Evolutionary conservation across 768 basidiomycete species (phyloP).

Genomic region (Glaciozyma martinii): DNA sequence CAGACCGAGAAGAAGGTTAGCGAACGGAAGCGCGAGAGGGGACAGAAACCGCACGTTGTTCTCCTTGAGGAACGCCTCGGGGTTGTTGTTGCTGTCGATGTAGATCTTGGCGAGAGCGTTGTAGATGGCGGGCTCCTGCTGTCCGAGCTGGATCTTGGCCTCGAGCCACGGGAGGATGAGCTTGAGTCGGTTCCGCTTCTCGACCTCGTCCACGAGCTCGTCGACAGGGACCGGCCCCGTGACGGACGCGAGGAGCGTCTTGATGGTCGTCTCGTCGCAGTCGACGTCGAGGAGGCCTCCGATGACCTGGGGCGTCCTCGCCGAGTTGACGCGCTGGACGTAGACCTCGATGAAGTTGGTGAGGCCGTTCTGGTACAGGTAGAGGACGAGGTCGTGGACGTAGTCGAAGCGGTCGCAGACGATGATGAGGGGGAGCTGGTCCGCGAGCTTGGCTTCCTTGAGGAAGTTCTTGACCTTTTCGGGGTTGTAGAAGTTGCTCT

Average conservation of each 20-base stretch:
- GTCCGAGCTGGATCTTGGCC: conserved; percentile 81
- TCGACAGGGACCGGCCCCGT: conserved; percentile 97
- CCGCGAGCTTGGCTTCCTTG: conserved; percentile 91
- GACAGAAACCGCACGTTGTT: conserved; percentile 64
- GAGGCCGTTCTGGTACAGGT: conserved; percentile 94
- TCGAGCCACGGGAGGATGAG: conserved; percentile 96
- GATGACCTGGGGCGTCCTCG: conserved; percentile 90
- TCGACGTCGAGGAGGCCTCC: conserved; percentile 96
- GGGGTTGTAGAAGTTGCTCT: conserved; percentile 94
- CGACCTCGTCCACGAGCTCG: conserved; percentile 93
- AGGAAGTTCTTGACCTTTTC: conserved; percentile 99
- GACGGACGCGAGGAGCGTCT: conserved; percentile 83
- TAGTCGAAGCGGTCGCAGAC: conserved; percentile 99
- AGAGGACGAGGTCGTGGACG: conserved; percentile 95
- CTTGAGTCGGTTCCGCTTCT: conserved; percentile 90
- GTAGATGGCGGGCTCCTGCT: conserved; percentile 85
- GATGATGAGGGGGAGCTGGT: conserved; percentile 97
- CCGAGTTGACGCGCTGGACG: conserved; percentile 94
- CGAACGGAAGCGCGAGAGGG: not conserved
- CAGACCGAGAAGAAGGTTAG: conserved; percentile 8
- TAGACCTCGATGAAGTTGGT: conserved; percentile 99
- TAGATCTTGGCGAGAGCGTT: conserved; percentile 98
- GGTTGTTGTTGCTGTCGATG: conserved; percentile 98
- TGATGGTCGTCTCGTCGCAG: conserved; percentile 93
- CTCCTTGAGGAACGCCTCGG: conserved; percentile 94